Conservation (phyloP, 371 early-diverging fungal genomes). For the Ordospora colligata region DNA sequence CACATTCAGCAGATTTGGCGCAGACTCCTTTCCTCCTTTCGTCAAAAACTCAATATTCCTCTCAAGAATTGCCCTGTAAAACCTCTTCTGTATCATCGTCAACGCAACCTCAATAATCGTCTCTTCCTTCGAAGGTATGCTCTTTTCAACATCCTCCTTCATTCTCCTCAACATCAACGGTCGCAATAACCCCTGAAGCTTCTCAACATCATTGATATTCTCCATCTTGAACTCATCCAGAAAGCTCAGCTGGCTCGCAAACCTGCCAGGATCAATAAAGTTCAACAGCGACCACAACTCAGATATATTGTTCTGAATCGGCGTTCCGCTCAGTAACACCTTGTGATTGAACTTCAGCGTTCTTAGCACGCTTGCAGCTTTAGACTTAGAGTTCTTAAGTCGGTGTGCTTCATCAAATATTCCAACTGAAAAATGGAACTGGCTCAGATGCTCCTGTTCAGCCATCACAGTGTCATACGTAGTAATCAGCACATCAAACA, state of each 20-base stretch:
- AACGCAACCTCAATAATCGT: slow-evolving; percentile 84
- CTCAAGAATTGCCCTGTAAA: slow-evolving; percentile 88
- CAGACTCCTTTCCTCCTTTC: slow-evolving; percentile 66
- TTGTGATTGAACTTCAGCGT: slow-evolving; percentile 74
- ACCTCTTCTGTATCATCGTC: slow-evolving; percentile 82
- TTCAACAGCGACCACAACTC: slow-evolving; percentile 96
- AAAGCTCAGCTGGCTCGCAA: slow-evolving; percentile 77
- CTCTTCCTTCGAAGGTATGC: slow-evolving; percentile 87
- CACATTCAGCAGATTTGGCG: slow-evolving; percentile 82
- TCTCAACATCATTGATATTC: slow-evolving; percentile 87
- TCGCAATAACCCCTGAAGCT: slow-evolving; percentile 77
- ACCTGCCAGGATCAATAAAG: slow-evolving; percentile 86
- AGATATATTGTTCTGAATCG: slow-evolving; percentile 90
- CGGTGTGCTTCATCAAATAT: slow-evolving; percentile 98
- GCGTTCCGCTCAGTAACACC: slow-evolving; percentile 92
- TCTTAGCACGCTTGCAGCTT: slow-evolving; percentile 78
- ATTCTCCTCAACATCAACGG: slow-evolving; percentile 90
- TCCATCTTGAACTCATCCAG: slow-evolving; percentile 89
- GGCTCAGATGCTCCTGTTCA: slow-evolving; percentile 72
- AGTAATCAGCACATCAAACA: slow-evolving; percentile 86
- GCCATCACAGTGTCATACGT: slow-evolving; percentile 89
- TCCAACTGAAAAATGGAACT: slow-evolving; percentile 79
- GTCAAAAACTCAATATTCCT: slow-evolving; percentile 77
- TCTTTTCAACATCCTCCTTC: slow-evolving; percentile 92
- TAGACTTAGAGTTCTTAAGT: slow-evolving; percentile 92